A percentile compares a stretch with the other conserved stretches of the same genome.
Conservation (phyloP, 2,329 filamentous ascomycete species). For the Zarea fungicola region DNA sequence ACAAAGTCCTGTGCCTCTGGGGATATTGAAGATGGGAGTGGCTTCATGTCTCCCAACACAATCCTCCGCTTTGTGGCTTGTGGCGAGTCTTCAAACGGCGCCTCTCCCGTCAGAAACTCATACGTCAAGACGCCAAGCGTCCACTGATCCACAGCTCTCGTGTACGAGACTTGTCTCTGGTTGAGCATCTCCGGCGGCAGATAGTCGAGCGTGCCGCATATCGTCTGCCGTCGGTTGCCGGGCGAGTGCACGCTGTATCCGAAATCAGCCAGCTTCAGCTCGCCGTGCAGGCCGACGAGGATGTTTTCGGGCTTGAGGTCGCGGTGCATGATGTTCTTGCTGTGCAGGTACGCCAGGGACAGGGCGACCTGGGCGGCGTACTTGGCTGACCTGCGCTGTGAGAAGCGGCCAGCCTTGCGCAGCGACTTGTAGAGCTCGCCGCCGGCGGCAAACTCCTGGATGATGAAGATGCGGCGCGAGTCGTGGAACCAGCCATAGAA, state of each 20-base stretch:
- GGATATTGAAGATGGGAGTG: constrained; percentile 16
- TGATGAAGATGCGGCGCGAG: constrained; percentile 79
- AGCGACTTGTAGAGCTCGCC: constrained; percentile 86
- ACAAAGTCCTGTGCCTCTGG: constrained; percentile 18
- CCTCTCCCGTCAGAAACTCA: constrained; percentile 21
- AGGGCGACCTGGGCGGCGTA: constrained; percentile 86
- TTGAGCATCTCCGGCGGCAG: constrained; percentile 24
- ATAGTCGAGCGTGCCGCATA: constrained; percentile 25
- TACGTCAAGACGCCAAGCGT: constrained; percentile 22
- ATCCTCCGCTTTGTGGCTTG: constrained; percentile 19
- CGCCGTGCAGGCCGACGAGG: constrained; percentile 24
- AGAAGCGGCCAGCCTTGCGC: constrained; percentile 70
- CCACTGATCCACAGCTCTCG: constrained; percentile 20
- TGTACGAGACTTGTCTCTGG: constrained; percentile 13
- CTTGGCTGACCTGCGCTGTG: constrained; percentile 78
- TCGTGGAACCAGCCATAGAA: constrained; percentile 87
- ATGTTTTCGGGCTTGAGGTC: constrained; percentile 60
- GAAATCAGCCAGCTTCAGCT: constrained; percentile 26
- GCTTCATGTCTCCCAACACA: constrained; percentile 18
- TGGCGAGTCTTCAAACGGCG: constrained; percentile 21
- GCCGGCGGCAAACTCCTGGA: constrained; percentile 78
- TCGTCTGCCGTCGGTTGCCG: constrained; percentile 18
- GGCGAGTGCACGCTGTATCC: constrained; percentile 26
- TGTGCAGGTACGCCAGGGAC: constrained; percentile 78
- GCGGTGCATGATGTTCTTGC: constrained; percentile 85